Base-by-base conservation (phyloP, 208 protist genomes). In the Trypanosoma platydactyli region DNA sequence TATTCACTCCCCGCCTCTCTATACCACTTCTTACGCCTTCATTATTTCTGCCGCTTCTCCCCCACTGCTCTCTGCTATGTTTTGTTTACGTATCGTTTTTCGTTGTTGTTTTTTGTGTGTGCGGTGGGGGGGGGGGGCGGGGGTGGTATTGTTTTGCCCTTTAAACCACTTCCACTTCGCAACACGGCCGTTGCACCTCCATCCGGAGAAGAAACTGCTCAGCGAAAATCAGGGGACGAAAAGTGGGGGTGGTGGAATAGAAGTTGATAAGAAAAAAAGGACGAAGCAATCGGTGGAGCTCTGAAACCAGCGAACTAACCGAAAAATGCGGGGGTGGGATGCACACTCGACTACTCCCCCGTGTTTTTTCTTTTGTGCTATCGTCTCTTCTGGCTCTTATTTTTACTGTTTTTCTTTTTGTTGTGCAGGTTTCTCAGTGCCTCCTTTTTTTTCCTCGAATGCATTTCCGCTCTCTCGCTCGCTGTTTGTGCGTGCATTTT, bases 71-170 rank as follows among this genome's bases (percentile, higher is more conserved):
- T 3, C 5, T 38, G 33, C 9, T 38, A 11, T 9, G 33, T 30
- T 50, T 58, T 63, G 15, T 69, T 67, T 68, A 5, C 49, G 59
- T 29, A 53, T 9, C 54, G 38, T 35, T 53, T 13, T 76, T 64
- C 56, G n/a, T 64, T 60, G 41, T 61, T 64, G 45, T 50, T 29
- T 42, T 62, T 45, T 41, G 33, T 55, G n/a, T n/a, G n/a, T n/a
- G n/a, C n/a, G n/a, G n/a, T n/a, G n/a, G n/a, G n/a, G n/a, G n/a
- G n/a, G n/a, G n/a, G n/a, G n/a, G n/a, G n/a, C n/a, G n/a, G n/a
- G n/a, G n/a, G n/a, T n/a, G n/a, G n/a, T n/a, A n/a, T n/a, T n/a
- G n/a, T n/a, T n/a, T n/a, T n/a, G n/a, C n/a, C n/a, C n/a, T n/a
- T n/a, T n/a, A n/a, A n/a, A n/a, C n/a, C n/a, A n/a, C n/a, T n/a